Conservation (phyloP, 148 eudicot genomes). For the Hydrangea macrophylla region DNA sequence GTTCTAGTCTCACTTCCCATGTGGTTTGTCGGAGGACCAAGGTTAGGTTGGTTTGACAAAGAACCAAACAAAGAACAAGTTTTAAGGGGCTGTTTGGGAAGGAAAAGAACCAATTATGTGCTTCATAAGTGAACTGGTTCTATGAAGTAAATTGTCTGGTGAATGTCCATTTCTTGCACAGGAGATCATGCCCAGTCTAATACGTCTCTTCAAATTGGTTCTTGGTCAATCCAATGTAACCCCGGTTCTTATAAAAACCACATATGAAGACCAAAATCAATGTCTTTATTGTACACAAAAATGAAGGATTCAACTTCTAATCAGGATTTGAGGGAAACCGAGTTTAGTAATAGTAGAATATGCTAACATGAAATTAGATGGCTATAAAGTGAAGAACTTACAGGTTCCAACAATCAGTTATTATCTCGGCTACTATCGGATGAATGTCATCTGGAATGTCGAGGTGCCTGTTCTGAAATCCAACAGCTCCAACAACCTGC, state of each 20-base stretch:
- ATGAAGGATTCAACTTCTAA: neutral
- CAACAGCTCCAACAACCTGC: constrained; percentile 99
- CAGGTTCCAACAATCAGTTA: constrained; percentile 86
- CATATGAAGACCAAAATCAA: neutral
- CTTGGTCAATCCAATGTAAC: no score
- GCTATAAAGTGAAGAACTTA: constrained; percentile 28
- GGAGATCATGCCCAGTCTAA: no score
- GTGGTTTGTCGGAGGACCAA: no score
- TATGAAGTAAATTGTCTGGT: no score
- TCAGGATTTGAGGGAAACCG: neutral
- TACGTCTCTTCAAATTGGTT: no score
- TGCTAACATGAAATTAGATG: neutral
- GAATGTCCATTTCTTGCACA: no score
- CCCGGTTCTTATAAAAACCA: no score
- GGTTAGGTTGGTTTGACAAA: no score
- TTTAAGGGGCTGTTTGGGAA: no score
- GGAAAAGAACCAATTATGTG: neutral
- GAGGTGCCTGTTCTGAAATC: constrained; percentile 83
- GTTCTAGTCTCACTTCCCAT: no score
- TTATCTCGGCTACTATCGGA: constrained; percentile 73
- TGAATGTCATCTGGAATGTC: constrained; percentile 69
- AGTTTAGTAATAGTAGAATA: neutral
- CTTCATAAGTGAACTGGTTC: no score
- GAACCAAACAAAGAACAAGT: no score
- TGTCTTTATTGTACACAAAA: neutral